Evolutionary conservation across 2,329 filamentous ascomycete species (phyloP).

Genomic region (Macrophomina tecta): DNA sequence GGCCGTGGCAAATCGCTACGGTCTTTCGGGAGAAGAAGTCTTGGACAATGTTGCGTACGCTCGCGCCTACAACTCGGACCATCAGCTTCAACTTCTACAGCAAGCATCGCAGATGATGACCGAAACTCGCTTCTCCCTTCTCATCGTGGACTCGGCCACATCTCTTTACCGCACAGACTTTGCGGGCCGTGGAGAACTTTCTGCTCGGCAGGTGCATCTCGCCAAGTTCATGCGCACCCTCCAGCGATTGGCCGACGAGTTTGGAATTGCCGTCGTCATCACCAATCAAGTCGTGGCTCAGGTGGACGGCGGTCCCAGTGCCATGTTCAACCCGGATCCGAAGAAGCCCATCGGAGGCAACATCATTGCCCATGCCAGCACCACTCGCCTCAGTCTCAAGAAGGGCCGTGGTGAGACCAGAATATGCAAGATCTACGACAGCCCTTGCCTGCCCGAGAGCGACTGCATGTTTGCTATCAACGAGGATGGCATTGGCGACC

Average conservation of each 20-base stretch:
- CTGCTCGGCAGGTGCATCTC: conserved; percentile 86
- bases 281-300: conserved; percentile 99
- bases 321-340: conserved; percentile 99
- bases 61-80: conserved; percentile 96
- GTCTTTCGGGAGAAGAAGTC: conserved; percentile 94
- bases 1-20: conserved; percentile 91
- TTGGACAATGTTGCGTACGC: conserved; percentile 98
- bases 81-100: conserved; percentile 92
- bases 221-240: conserved; percentile 88
- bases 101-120: conserved; percentile 99
- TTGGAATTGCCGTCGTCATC: conserved; percentile 97
- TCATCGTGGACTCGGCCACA: conserved; percentile 95
- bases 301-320: conserved; percentile 91
- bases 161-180: conserved; percentile 96
- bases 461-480: conserved; percentile 97
- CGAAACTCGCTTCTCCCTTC: conserved; percentile 93
- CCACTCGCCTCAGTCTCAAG: conserved; percentile 90
- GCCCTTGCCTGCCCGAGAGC: conserved; percentile 92
- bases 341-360: conserved; percentile 99
- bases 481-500: conserved; percentile 95
- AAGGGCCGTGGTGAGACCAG: conserved; percentile 94
- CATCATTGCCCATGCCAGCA: conserved; percentile 97
- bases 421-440: conserved; percentile 99
- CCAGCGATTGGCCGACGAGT: conserved; percentile 77
- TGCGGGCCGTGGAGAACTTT: conserved; percentile 92